Conservation (phyloP, 2,329 filamentous ascomycete genomes). For the Fusarium goolgardi region DNA sequence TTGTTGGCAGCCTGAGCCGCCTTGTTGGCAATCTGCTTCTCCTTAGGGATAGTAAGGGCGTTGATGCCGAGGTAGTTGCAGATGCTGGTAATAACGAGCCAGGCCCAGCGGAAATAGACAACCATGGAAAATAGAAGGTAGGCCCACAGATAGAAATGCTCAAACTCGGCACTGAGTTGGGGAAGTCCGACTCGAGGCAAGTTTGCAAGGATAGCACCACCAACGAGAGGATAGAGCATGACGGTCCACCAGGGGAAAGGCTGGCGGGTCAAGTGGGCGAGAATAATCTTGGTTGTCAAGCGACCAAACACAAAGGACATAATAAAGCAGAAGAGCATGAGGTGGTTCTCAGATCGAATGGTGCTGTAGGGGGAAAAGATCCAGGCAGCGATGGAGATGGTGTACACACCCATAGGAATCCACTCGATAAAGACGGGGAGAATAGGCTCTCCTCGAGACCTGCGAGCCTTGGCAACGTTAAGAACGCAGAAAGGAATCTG, state of each 20-base stretch:
- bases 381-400: conserved; percentile 80
- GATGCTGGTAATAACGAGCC: conserved; percentile 89
- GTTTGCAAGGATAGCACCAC: conserved; percentile 85
- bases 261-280: conserved; percentile 92
- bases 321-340: conserved; percentile 91
- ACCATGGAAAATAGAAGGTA: conserved; percentile 86
- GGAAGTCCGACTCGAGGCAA: conserved; percentile 80
- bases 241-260: conserved; percentile 98
- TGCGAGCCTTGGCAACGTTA: conserved; percentile 84
- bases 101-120: conserved; percentile 95
- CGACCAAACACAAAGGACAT: conserved; percentile 98
- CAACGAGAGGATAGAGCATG: conserved; percentile 86
- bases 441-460: conserved; percentile 76
- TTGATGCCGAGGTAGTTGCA: conserved; percentile 94
- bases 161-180: conserved; percentile 71
- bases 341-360: conserved; percentile 83
- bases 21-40: conserved; percentile 69
- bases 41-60: conserved; percentile 83
- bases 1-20: conserved; percentile 55
- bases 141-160: conserved; percentile 83
- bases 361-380: conserved; percentile 89
- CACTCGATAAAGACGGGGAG: conserved; percentile 91
- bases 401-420: conserved; percentile 89
- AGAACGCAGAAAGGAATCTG: conserved; percentile 91
- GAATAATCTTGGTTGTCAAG: conserved; percentile 99